Conservation (phyloP, 2,329 filamentous ascomycete genomes). For the Pseudogymnoascus sp. region DNA sequence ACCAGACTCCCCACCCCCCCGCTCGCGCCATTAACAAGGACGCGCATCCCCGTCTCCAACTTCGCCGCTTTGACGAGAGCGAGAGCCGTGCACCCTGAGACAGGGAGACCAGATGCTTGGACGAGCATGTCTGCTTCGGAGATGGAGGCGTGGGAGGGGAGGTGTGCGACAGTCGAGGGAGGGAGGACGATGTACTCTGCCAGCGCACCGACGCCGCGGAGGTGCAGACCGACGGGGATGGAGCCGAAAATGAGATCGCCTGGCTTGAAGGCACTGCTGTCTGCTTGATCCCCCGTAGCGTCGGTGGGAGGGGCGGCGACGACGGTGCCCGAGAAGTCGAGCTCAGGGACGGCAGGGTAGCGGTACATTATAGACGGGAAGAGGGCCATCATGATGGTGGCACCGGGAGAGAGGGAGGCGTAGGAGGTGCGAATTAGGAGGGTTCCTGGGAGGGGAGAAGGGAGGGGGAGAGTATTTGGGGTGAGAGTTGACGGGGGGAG, state of each 20-base stretch:
- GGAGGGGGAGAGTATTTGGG: neutral
- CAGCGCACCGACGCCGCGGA: slow-evolving; percentile 32
- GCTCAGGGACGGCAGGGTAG: slow-evolving; percentile 32
- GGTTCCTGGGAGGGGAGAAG: neutral
- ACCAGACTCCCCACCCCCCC: slow-evolving; percentile 42
- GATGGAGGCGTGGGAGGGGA: neutral
- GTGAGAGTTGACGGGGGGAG: neutral
- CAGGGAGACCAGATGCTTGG: slow-evolving; percentile 29
- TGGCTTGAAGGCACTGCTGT: slow-evolving; percentile 19
- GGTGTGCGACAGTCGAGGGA: slow-evolving; percentile 25
- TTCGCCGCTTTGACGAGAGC: slow-evolving; percentile 32
- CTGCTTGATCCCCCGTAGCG: neutral
- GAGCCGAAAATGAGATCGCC: slow-evolving; percentile 33
- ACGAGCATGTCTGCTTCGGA: neutral
- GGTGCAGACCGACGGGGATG: slow-evolving; percentile 28
- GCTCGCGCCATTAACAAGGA: slow-evolving; percentile 43
- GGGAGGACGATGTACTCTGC: slow-evolving; percentile 33
- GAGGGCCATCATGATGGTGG: slow-evolving; percentile 34
- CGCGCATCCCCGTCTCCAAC: slow-evolving; percentile 31
- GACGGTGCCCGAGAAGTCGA: slow-evolving; percentile 37
- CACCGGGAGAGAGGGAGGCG: slow-evolving; percentile 38
- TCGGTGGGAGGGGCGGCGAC: slow-evolving; percentile 26
- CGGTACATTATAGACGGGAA: slow-evolving; percentile 32
- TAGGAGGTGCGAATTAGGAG: slow-evolving; percentile 34
- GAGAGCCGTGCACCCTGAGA: slow-evolving; percentile 33